These are phyloP conservation scores for Kwoniella pini DNA, from an alignment of 768 basidiomycete species.

Conservation along the genomic window DNA sequence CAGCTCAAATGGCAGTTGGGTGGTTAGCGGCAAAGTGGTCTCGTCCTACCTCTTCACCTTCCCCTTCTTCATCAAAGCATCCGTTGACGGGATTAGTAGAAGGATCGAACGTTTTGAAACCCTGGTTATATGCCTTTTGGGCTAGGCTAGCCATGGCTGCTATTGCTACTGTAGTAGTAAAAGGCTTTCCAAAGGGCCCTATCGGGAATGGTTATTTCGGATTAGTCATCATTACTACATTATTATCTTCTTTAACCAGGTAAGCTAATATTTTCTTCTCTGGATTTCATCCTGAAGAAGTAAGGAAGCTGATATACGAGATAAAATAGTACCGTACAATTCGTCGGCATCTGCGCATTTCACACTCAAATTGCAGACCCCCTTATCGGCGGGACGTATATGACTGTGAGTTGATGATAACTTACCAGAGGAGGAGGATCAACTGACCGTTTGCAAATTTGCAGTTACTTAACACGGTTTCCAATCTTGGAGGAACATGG, in stretches of 20 bases:
- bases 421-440: too few relatives aligned
- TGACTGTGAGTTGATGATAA: slow-evolving; percentile 70
- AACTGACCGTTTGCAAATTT: background rate
- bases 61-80: slow-evolving; percentile 6
- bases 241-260: slow-evolving; percentile 81
- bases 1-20: slow-evolving; percentile 92
- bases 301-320: background rate
- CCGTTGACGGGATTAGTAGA: slow-evolving; percentile 16
- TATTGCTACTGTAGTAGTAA: slow-evolving; percentile 73
- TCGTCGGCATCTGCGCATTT: slow-evolving; percentile 98
- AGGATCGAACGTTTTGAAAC: slow-evolving; percentile 59
- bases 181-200: slow-evolving; percentile 68
- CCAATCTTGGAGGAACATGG: slow-evolving; percentile 97
- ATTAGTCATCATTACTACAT: slow-evolving; percentile 76
- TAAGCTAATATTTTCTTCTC: slow-evolving; percentile 56
- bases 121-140: slow-evolving; percentile 89
- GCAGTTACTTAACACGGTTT: slow-evolving; percentile 88
- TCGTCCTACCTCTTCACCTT: slow-evolving; percentile 58
- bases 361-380: slow-evolving; percentile 96
- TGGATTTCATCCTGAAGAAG: background rate
- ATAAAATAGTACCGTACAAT: slow-evolving; percentile 81
- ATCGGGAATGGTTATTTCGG: slow-evolving; percentile 67
- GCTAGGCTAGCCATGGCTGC: slow-evolving; percentile 74
- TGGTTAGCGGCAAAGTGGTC: slow-evolving; percentile 94
- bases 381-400: slow-evolving; percentile 95